Evolutionary conservation across 169 alveolate species (phyloP).

Genomic region (Plasmodium ovale): DNA sequence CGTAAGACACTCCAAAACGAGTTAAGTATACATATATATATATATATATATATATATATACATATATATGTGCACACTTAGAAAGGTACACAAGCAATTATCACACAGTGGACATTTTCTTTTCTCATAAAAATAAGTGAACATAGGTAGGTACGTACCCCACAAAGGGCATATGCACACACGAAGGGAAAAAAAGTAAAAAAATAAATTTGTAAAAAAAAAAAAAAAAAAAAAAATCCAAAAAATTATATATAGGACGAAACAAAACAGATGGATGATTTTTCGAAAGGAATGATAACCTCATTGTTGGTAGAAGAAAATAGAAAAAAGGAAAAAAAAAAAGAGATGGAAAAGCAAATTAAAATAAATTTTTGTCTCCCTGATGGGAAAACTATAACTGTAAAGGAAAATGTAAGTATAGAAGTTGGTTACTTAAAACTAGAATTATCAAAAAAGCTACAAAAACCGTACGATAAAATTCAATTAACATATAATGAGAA

Average conservation of each 20-base stretch:
- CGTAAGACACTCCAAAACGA: too few relatives aligned
- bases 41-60: background rate
- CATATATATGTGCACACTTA: background rate
- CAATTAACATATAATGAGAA: conserved; percentile 37
- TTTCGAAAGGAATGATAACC: conserved; percentile 8
- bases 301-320: conserved; percentile 8
- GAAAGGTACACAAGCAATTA: too few relatives aligned
- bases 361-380: conserved; percentile 35
- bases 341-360: background rate
- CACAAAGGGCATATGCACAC: too few relatives aligned
- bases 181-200: too few relatives aligned
- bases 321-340: background rate
- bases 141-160: too few relatives aligned
- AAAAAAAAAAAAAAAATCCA: background rate
- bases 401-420: conserved; percentile 14
- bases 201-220: background rate
- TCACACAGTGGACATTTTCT: too few relatives aligned
- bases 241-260: background rate
- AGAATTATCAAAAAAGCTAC: conserved; percentile 8
- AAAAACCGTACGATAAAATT: conserved; percentile 43
- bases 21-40: too few relatives aligned
- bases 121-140: too few relatives aligned
- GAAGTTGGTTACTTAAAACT: conserved; percentile 50
- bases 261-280: conserved; percentile 13
- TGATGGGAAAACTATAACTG: conserved; percentile 8